Base-by-base conservation (phyloP, 164 flowering plant species). In the Magnolia sinica region DNA sequence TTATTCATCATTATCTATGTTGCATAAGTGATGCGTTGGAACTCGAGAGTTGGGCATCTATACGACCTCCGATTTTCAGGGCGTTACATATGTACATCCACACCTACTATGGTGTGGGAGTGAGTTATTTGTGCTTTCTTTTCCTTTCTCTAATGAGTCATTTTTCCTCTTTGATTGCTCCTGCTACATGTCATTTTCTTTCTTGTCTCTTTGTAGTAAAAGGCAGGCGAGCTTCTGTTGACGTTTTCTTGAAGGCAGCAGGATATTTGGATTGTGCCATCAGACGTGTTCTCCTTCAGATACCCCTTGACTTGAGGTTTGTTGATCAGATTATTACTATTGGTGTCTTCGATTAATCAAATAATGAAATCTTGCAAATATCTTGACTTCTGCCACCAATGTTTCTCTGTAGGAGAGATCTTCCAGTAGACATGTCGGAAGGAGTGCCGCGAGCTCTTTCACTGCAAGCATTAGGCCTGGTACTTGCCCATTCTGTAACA, bases 181-280 rank as follows among this genome's bases (percentile, higher is more conserved):
- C 29, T 65, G 27, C 20, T 27, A 5, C 45, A 37, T 37, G 45
- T 55, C 16, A 55, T 55, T 55, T 11, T 11, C 18, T 16, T 55
- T 11, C 58, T 74, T 2, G 20, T 66, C 16, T 64, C 61, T 80
- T 72, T 73, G 14, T 45, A 23, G 76, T 89, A 96, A 98, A 94
- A 82, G 91, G 88, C 87, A 91, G 89, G 79, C 79, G 91, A 73
- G 86, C 91, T 63, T 86, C 95, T 29, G 77, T 96, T 80, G 99
- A 96, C 72, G 76, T 91, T 76, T 91, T 96, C 82, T 76, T 96
- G 76, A 93, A 89, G 86, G 98, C 93, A 63, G 95, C 97, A 9
- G 99, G 99, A 81, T 96, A 90, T 85, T 85, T 96, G 76, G 99
- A 94, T 76, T 96, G 89, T 85, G 96, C 96, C 78, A 88, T 94